Evolutionary conservation across 805 yeast species (phyloP), one percentile per base, ranked within the genome.

Genomic region (Lachancea fermentati): DNA sequence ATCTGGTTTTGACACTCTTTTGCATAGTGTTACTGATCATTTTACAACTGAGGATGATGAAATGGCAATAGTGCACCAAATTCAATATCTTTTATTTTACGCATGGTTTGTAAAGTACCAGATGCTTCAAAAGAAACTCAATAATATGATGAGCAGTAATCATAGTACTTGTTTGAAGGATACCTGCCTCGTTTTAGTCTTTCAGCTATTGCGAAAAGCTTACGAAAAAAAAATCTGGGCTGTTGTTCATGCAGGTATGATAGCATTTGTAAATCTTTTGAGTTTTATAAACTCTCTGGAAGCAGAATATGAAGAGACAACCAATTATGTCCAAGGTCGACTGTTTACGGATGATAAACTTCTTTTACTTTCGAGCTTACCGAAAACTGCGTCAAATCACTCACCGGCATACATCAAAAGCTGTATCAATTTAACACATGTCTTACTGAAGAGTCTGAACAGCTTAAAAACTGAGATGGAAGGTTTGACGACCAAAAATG

Each of bases 81-180:
- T 55, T 7, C 77, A 76, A 33, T 88, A 73, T 54, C 72, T 84
- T 31, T 68, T 75, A 43, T 65, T 85, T 4, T 63, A 74, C 4
- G 69, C 85, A 1, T 91, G 97, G 96, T 81, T 87, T 50, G 65
- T 87, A 35, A 72, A 72, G 25, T 86, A 77, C 44, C 86, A 83
- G 50, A 65, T 82, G 15, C 61, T 53, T 5, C 52, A 66, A 44
- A 55, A 65, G 30, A n/a, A n/a, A n/a, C n/a, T n/a, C n/a, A n/a
- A n/a, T n/a, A n/a, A n/a, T n/a, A n/a, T n/a, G n/a, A n/a, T n/a
- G n/a, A n/a, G n/a, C n/a, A n/a, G n/a, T n/a, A n/a, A n/a, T n/a
- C n/a, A n/a, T n/a, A n/a, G n/a, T n/a, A n/a, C 73, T 8, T 79
- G 77, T 0, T 61, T 88, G 22, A 73, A 79, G 38, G 84, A 80